phyloP scores from a whole-genome alignment of 2,329 filamentous ascomycete species.

The Hymenotorrendiella dingleyae region DNA sequence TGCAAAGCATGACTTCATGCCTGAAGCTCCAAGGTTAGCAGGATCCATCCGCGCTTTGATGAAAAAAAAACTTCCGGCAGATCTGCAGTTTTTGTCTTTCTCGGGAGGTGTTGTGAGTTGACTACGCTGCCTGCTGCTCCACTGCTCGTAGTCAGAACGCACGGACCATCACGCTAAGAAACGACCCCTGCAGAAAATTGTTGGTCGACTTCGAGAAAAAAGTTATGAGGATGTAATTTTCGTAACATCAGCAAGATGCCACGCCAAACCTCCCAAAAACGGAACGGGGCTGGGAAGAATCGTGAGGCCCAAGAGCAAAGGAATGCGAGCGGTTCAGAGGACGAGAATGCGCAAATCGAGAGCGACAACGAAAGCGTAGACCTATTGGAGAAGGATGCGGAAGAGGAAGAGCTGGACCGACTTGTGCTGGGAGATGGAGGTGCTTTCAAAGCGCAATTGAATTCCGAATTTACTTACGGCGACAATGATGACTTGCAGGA shows the following conservation, averaged over 20 bases:
- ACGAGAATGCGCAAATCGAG: constrained; percentile 12
- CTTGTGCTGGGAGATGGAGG: constrained; percentile 82
- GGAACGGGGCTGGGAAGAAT: constrained; percentile 16
- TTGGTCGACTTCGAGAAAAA: background rate
- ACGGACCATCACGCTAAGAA: background rate
- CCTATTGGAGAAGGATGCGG: constrained; percentile 64
- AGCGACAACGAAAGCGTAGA: constrained; percentile 28
- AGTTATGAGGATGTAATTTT: constrained; percentile 1
- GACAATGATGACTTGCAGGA: constrained; percentile 10
- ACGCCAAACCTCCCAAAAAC: constrained; percentile 26
- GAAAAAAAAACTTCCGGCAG: too few species aligned
- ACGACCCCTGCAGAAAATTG: constrained; percentile 1
- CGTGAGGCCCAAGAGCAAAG: background rate
- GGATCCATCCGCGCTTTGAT: too few species aligned
- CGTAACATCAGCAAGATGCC: constrained; percentile 21
- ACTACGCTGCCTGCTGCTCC: too few species aligned
- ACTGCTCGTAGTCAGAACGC: too few species aligned
- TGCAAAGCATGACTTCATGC: too few species aligned
- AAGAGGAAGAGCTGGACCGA: constrained; percentile 80
- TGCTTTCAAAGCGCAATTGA: constrained; percentile 74
- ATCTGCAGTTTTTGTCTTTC: too few species aligned
- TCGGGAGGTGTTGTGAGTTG: too few species aligned
- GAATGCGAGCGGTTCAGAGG: constrained; percentile 1
- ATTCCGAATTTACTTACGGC: constrained; percentile 40
- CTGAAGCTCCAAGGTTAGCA: too few species aligned